Percentiles rank a stretch among this genome's conserved stretches.
phyloP scores from a whole-genome alignment of 2,329 filamentous ascomycete species.

The Hortaea sp. region DNA sequence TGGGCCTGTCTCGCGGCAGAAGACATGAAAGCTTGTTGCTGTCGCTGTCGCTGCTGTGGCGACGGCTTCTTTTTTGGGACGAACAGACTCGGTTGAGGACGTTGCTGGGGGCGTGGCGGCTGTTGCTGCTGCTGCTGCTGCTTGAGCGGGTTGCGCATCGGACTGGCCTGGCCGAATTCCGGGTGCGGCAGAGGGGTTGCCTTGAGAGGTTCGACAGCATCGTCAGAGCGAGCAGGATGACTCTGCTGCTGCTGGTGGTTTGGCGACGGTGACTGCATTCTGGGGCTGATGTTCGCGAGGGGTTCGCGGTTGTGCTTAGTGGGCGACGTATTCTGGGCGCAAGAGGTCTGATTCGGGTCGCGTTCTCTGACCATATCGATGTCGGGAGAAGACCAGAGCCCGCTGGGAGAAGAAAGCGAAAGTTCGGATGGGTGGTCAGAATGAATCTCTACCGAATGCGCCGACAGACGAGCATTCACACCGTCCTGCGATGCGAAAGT shows the following conservation, averaged over 20 bases:
- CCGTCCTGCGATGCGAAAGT: conserved; percentile 1
- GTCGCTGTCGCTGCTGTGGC: conserved; percentile 1
- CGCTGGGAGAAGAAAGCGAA: neutral
- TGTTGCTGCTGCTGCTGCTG: conserved; percentile 7
- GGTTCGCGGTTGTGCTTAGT: conserved; percentile 16
- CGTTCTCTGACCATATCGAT: conserved; percentile 16
- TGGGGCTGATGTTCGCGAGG: conserved; percentile 23
- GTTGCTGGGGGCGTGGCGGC: no score
- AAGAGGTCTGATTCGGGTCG: conserved; percentile 11
- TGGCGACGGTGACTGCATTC: conserved; percentile 21
- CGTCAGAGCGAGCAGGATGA: conserved; percentile 4
- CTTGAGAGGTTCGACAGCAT: conserved; percentile 3
- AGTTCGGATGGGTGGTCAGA: no score
- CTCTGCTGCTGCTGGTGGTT: conserved; percentile 6
- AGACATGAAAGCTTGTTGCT: conserved; percentile 1
- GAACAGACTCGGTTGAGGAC: conserved; percentile 10
- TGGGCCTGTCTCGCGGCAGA: conserved; percentile 3
- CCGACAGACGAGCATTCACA: no score
- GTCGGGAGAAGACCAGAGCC: neutral
- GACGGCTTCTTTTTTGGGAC: conserved; percentile 13
- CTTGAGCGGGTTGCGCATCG: conserved; percentile 39
- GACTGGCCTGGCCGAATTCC: conserved; percentile 51
- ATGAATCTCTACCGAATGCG: no score
- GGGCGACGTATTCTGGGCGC: conserved; percentile 10
- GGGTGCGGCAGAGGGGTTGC: conserved; percentile 18